These are phyloP conservation scores for Lodderomyces margitis DNA, from an alignment of 1,139 yeast species.

Conservation along the genomic window DNA sequence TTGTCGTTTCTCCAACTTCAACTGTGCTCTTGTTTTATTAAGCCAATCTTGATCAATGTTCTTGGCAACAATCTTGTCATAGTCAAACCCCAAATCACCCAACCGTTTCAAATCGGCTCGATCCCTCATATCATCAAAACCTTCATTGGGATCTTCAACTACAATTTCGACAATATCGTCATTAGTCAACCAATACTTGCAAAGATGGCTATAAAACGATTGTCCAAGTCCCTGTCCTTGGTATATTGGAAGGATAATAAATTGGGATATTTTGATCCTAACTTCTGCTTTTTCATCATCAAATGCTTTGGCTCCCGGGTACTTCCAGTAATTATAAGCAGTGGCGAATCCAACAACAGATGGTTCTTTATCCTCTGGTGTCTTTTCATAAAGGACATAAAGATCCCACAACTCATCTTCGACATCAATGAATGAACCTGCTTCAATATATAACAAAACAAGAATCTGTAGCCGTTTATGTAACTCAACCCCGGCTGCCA, in stretches of 20 bases:
- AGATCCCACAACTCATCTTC: slow-evolving; percentile 74
- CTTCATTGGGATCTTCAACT: slow-evolving; percentile 94
- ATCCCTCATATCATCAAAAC: slow-evolving; percentile 88
- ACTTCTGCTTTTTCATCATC: slow-evolving; percentile 46
- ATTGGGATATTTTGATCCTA: slow-evolving; percentile 85
- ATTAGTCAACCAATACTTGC: slow-evolving; percentile 55
- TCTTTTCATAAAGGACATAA: slow-evolving; percentile 48
- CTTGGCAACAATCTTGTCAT: slow-evolving; percentile 21
- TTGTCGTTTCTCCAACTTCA: slow-evolving; percentile 77
- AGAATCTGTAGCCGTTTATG: slow-evolving; percentile 75
- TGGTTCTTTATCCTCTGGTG: slow-evolving; percentile 32
- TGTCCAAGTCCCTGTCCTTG: slow-evolving; percentile 75
- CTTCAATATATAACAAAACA: slow-evolving; percentile 84
- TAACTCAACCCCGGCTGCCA: slow-evolving; percentile 46
- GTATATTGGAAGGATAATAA: slow-evolving; percentile 76
- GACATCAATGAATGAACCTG: slow-evolving; percentile 84
- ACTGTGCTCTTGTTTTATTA: slow-evolving; percentile 27
- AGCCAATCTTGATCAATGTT: slow-evolving; percentile 45
- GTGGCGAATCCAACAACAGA: slow-evolving; percentile 77
- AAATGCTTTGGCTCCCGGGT: slow-evolving; percentile 55
- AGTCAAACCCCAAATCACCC: slow-evolving; percentile 23
- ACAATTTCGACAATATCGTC: slow-evolving; percentile 66
- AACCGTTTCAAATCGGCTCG: slow-evolving; percentile 69
- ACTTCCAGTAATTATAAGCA: slow-evolving; percentile 81
- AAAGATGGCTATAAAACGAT: slow-evolving; percentile 55